Base-by-base conservation (phyloP, 768 basidiomycete genomes). In the Filobasidium wieringae region DNA sequence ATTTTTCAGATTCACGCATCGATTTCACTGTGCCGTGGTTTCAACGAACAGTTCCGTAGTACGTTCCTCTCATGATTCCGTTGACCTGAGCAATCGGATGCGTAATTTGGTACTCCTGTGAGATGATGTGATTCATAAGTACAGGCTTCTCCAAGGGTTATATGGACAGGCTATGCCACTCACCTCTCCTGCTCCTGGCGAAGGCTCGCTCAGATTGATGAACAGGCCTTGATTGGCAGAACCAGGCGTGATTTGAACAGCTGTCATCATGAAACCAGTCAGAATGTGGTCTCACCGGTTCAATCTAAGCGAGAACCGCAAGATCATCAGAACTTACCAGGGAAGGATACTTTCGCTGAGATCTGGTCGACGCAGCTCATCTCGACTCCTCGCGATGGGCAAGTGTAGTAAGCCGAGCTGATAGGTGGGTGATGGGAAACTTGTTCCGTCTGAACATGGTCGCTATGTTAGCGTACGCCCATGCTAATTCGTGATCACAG, bases 401-500 rank as follows among this genome's bases (percentile, higher is more conserved):
- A 92, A 4, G 76, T 61, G 7, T 86, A 88, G 62, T 82, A 84
- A 68, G 83, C 93, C 0, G 86, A 83, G 0, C 89, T 93, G 30
- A 96, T 82, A 2, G 95, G 95, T 0, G 95, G 95, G 67, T 99
- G 95, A 75, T 99, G 95, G 1, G 88, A 95, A 47, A 96, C 84
- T 74, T 95, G 92, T 72, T 95, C 92, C 14, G 90, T 93, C 75
- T 77, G 61, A 19, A 33, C 26, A 22, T 29, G 24, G 9, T 9
- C 36, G n/a, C n/a, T n/a, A n/a, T n/a, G n/a, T n/a, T n/a, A n/a
- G 26, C 27, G 59, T 36, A 50, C 55, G 7, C 33, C 51, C 26
- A 26, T 1, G 15, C n/a, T 30, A 24, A 47, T n/a, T 29, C 24
- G n/a, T 9, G 8, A 2, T 30, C 26, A 37, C 12, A 27, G 12